Conservation (phyloP, 257 asterid genomes). For the Ocimum tenuiflorum region DNA sequence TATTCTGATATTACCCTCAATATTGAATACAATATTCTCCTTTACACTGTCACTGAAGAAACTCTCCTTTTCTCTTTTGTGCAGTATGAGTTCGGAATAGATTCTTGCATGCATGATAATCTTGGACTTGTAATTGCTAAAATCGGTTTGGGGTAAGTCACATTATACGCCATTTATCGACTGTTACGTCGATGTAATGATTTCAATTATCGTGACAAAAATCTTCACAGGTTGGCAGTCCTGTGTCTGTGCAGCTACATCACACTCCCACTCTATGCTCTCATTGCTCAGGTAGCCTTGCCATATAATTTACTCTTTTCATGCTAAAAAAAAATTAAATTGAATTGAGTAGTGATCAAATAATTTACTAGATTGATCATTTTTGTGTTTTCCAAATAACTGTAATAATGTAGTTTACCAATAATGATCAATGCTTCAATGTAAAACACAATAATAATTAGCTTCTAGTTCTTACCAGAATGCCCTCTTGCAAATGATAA, state of each 20-base stretch:
- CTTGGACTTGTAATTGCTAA: slow-evolving; percentile 44
- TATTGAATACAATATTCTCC: no score
- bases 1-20: background rate
- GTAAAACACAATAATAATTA: no score
- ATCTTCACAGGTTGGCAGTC: slow-evolving; percentile 47
- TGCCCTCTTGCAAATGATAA: no score
- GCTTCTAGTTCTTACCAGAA: no score
- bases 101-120: slow-evolving; percentile 69
- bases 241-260: slow-evolving; percentile 78
- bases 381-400: no score
- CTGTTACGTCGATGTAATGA: background rate
- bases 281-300: slow-evolving; percentile 60
- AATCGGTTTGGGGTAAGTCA: slow-evolving; percentile 55
- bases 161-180: background rate
- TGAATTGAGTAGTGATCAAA: no score
- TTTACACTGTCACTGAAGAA: no score
- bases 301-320: no score
- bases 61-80: background rate
- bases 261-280: slow-evolving; percentile 84
- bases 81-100: slow-evolving; percentile 66
- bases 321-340: no score
- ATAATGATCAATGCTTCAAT: no score
- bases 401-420: no score
- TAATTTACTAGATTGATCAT: no score
- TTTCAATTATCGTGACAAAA: background rate